A percentile compares a stretch with the other conserved stretches of the same genome.
Evolutionary conservation across 2,329 filamentous ascomycete species (phyloP).

Genomic region (Pestalotiopsis sp.): DNA sequence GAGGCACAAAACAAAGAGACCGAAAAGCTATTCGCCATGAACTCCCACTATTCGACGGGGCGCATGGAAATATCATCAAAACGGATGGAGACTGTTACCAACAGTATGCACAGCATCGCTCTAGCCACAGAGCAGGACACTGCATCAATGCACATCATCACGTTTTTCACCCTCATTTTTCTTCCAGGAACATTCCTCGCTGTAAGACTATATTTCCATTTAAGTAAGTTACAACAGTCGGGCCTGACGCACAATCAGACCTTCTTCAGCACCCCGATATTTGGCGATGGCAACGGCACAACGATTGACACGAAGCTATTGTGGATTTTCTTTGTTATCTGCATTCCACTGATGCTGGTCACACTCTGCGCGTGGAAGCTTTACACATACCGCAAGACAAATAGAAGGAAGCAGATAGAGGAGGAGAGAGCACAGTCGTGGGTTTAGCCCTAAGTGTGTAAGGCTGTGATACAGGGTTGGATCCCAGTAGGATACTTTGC

Average conservation of each 20-base stretch:
- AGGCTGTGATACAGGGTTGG: too few species aligned
- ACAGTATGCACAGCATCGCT: neutral
- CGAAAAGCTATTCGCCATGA: neutral
- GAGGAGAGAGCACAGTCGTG: too few species aligned
- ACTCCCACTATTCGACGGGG: neutral
- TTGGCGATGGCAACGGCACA: neutral
- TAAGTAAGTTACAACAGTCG: too few species aligned
- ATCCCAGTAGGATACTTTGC: too few species aligned
- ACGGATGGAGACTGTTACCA: neutral
- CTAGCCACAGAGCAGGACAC: neutral
- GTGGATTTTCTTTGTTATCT: neutral
- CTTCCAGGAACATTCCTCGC: neutral
- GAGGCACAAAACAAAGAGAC: neutral
- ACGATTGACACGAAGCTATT: neutral
- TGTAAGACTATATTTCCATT: neutral
- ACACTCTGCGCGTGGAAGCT: neutral
- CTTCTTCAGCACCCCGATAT: neutral
- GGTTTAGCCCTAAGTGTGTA: too few species aligned
- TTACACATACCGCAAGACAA: neutral
- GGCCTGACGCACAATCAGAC: neutral
- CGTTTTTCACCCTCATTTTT: neutral
- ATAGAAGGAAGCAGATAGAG: too few species aligned
- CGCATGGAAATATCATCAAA: neutral
- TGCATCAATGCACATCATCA: neutral
- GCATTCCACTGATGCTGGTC: neutral